Percentiles rank a stretch among this genome's conserved stretches.
Evolutionary conservation across 1,284 basidiomycete species (phyloP).

Genomic region (Vanrija pseudolonga): DNA sequence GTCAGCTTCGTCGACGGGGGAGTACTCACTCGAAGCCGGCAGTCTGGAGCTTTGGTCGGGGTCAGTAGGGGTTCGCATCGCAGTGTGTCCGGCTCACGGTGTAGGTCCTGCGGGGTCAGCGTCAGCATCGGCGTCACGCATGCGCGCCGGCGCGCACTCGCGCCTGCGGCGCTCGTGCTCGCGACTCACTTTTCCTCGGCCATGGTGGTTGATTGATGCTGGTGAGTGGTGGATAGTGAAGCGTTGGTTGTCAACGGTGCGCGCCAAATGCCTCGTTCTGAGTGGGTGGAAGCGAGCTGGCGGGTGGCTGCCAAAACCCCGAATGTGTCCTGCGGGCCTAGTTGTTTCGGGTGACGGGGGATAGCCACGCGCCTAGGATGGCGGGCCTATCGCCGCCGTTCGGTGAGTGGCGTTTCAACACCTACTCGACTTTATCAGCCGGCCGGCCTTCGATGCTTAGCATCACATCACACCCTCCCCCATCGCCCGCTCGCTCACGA

Average conservation of each 20-base stretch:
- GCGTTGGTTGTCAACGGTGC: neutral
- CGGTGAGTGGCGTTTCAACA: neutral
- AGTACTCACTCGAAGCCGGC: constrained; percentile 51
- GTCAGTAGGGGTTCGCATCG: too few species aligned
- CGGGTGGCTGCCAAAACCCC: neutral
- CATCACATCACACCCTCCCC: neutral
- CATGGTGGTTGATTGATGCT: constrained; percentile 24
- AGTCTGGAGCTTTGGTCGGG: constrained; percentile 45
- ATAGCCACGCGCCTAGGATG: constrained; percentile 9
- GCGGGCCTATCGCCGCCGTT: constrained; percentile 3
- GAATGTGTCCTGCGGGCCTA: too few species aligned
- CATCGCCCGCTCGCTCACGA: neutral
- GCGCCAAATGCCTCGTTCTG: neutral
- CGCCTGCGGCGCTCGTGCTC: neutral
- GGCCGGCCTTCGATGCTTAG: neutral
- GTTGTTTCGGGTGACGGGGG: too few species aligned
- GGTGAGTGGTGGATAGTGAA: constrained; percentile 7
- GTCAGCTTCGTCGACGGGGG: constrained; percentile 1
- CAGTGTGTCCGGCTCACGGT: constrained; percentile 31
- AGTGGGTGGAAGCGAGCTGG: neutral
- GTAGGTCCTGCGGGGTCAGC: constrained; percentile 34
- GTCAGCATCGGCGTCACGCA: constrained; percentile 8
- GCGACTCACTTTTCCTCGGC: constrained; percentile 42
- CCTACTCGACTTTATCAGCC: neutral
- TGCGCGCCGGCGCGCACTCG: neutral